phyloP scores from a whole-genome alignment of 345 rosid genomes.

The Sapria himalayana region DNA sequence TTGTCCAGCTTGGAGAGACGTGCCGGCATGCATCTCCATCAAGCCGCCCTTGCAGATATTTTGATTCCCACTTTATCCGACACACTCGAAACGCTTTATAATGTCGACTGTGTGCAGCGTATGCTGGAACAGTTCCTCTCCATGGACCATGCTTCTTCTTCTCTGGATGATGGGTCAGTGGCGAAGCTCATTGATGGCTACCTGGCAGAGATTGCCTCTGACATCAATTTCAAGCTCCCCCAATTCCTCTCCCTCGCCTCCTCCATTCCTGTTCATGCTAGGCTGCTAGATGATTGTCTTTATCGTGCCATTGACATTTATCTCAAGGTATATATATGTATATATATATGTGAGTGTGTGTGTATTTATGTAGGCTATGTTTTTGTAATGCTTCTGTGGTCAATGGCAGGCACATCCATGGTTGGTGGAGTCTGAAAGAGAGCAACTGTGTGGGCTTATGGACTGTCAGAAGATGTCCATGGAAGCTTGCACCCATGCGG shows the following conservation, averaged over 20 bases:
- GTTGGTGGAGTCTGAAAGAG: constrained; percentile 77
- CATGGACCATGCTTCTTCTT: constrained; percentile 66
- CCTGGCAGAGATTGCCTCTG: constrained; percentile 95
- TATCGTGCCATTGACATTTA: constrained; percentile 91
- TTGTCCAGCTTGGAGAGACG: constrained; percentile 54
- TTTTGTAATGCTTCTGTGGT: background rate
- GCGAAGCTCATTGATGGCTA: constrained; percentile 96
- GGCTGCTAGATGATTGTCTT: constrained; percentile 85
- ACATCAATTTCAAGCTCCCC: constrained; percentile 74
- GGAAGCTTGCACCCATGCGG: constrained; percentile 97
- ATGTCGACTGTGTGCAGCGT: constrained; percentile 77
- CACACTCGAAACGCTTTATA: constrained; percentile 77
- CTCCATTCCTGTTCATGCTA: constrained; percentile 71
- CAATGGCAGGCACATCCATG: constrained; percentile 78
- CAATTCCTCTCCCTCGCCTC: constrained; percentile 88
- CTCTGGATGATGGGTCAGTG: constrained; percentile 55
- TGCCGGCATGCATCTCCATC: constrained; percentile 93
- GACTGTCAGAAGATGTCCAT: constrained; percentile 94
- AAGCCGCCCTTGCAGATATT: constrained; percentile 83
- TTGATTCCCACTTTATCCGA: constrained; percentile 78
- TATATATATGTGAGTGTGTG: no score
- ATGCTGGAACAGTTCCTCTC: constrained; percentile 74
- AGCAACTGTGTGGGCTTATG: constrained; percentile 74
- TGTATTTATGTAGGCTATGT: no score
- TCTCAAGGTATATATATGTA: constrained; percentile 88